phyloP scores from a whole-genome alignment of 2,329 filamentous ascomycete species.

The Fusarium acutatum region DNA sequence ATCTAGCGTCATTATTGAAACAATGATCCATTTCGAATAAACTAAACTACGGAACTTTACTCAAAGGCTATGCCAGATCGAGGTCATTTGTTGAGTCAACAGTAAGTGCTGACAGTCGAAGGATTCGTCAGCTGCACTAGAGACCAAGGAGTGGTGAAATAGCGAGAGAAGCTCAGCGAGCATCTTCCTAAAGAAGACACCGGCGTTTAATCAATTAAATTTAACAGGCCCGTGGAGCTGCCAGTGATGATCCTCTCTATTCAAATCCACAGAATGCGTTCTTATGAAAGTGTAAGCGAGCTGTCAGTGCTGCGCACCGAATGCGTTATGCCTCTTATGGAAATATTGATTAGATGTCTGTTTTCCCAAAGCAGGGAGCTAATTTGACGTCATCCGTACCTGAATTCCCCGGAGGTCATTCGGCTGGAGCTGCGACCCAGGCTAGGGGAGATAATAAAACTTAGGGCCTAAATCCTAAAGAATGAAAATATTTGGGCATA shows the following conservation, averaged over 20 bases:
- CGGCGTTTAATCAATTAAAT: not conserved
- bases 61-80: not conserved
- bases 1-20: not conserved
- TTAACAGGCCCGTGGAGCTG: not conserved
- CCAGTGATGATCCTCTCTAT: not conserved
- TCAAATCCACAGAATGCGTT: not conserved
- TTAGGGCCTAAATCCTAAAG: not conserved
- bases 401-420: not conserved
- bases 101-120: not conserved
- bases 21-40: not conserved
- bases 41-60: not conserved
- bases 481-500: rapidly evolving
- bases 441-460: too few relatives aligned
- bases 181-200: not conserved
- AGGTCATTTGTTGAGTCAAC: not conserved
- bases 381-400: not conserved
- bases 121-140: not conserved
- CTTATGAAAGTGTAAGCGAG: not conserved
- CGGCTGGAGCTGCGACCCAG: not conserved
- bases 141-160: not conserved
- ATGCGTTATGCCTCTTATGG: not conserved
- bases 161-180: not conserved
- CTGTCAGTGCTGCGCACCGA: not conserved
- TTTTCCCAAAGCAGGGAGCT: not conserved
- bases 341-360: not conserved